Evolutionary conservation across 2,329 filamentous ascomycete species (phyloP).

Genomic region (Cephalotrichum gorgonifer): DNA sequence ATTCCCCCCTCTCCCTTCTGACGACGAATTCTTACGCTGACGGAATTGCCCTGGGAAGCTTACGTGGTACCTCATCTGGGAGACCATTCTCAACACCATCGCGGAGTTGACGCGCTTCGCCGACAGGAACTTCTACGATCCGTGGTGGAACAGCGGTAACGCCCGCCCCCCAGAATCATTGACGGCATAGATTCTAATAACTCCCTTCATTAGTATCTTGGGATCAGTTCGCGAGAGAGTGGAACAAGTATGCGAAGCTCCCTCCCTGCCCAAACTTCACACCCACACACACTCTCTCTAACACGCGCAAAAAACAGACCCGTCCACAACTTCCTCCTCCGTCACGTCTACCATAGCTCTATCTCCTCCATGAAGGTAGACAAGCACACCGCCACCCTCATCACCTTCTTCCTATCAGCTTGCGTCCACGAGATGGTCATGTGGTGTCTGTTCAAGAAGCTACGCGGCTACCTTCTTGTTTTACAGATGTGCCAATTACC

Average conservation of each 20-base stretch:
- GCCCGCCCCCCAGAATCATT: constrained; percentile 6
- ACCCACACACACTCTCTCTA: not conserved
- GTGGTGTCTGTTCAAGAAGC: constrained; percentile 71
- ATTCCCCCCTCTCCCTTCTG: not conserved
- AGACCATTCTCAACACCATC: constrained; percentile 62
- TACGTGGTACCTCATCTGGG: constrained; percentile 76
- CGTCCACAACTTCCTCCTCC: constrained; percentile 66
- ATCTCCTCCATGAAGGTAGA: constrained; percentile 64
- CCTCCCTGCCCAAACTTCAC: not conserved
- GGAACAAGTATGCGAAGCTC: constrained; percentile 44
- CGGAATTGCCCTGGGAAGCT: constrained; percentile 30
- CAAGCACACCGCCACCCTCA: constrained; percentile 60
- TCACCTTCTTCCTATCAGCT: constrained; percentile 64
- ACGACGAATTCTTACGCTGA: not conserved
- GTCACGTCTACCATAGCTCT: constrained; percentile 70
- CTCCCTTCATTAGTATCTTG: constrained; percentile 41
- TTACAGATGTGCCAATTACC: constrained; percentile 68
- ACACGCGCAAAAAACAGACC: constrained; percentile 27
- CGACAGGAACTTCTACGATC: constrained; percentile 61
- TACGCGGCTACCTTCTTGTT: constrained; percentile 63
- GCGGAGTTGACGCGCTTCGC: constrained; percentile 70
- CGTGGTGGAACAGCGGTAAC: constrained; percentile 54
- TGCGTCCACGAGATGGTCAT: constrained; percentile 68
- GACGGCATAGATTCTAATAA: not conserved
- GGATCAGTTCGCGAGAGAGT: constrained; percentile 71